Base-by-base conservation (phyloP, 1,139 yeast species). In the Candida sanyaensis region DNA sequence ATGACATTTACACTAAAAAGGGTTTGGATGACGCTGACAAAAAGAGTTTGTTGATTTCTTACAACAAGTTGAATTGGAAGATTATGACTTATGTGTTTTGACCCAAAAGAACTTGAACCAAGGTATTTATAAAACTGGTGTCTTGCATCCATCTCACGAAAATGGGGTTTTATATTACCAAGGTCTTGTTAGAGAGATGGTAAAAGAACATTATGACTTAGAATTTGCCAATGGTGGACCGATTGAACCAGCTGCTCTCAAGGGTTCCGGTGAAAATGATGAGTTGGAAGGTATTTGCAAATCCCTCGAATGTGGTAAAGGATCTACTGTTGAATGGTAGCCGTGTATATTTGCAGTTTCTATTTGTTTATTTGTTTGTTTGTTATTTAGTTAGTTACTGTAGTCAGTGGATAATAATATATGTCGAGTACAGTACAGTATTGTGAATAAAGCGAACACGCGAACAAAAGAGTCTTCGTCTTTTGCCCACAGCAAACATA, bases 71-170 rank as follows among this genome's bases (percentile, higher is more conserved):
- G 86, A 81, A 62, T 55, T 78, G 41, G 86, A 81, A 63, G 86
- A 81, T 62, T 81, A 69, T 63, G 77, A 81, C 57, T 69, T 81
- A 54, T 81, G 86, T 65, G 79, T 72, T 51, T 69, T 70, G 57
- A 81, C 86, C 6, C 86, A 81, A 59, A 77, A 77, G 66, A 81
- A 81, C 64, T 71, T 81, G 58, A 79, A 78, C 62, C 81, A 80
- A 61, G 84, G 86, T 11, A 71, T 81, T 32, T 81, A 81, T 61
- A 68, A 75, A 6, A 73, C 84, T 2, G 86, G 86, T 1, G 79
- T 67, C 57, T 71, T 81, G 54, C 86, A 81, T 60, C 86, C 86
- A 46, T 62, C 66, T 40, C 81, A 81, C 62, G 86, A 81, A 60
- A 68, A 68, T 44, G 86, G 86, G 24, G 86, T 81, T 11, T 69